phyloP scores from a whole-genome alignment of 352 stramenopile genomes.

The Peronosclerospora sorghi region DNA sequence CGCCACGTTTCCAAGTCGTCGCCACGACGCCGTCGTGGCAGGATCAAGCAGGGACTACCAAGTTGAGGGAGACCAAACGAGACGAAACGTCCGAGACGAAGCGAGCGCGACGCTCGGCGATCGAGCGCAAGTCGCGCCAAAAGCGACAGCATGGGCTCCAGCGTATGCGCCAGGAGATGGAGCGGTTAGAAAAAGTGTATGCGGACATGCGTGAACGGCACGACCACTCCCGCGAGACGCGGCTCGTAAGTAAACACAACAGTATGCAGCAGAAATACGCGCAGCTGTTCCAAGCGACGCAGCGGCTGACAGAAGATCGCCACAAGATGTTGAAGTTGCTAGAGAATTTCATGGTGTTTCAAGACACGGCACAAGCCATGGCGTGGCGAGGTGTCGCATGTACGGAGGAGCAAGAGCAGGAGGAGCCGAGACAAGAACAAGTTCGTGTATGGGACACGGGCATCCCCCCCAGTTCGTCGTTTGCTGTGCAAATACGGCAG shows the following conservation, averaged over 20 bases:
- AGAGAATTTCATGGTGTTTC: slow-evolving; percentile 24
- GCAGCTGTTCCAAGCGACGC: slow-evolving; percentile 25
- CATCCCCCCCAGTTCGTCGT: slow-evolving; percentile 22
- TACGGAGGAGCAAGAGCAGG: not conserved
- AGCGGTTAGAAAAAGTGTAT: slow-evolving; percentile 38
- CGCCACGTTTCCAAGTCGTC: slow-evolving; percentile 6
- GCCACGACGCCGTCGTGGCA: slow-evolving; percentile 9
- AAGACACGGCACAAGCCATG: slow-evolving; percentile 19
- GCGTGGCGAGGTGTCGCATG: slow-evolving; percentile 1
- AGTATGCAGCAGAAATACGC: slow-evolving; percentile 19
- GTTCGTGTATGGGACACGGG: slow-evolving; percentile 3
- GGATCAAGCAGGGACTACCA: slow-evolving; percentile 5
- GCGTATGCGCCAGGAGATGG: slow-evolving; percentile 42
- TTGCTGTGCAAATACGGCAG: slow-evolving; percentile 11
- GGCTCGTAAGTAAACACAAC: not conserved
- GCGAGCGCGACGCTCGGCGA: slow-evolving; percentile 27
- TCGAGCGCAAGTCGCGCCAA: slow-evolving; percentile 47
- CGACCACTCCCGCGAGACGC: slow-evolving; percentile 4
- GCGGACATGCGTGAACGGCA: slow-evolving; percentile 16
- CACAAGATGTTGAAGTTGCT: slow-evolving; percentile 22
- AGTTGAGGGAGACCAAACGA: slow-evolving; percentile 11
- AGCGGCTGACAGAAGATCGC: slow-evolving; percentile 32
- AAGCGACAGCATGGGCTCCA: slow-evolving; percentile 10
- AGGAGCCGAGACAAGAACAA: not conserved
- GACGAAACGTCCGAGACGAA: slow-evolving; percentile 14